A percentile compares a stretch with the other conserved stretches of the same genome.
These are phyloP conservation scores for Eimeria maxima DNA, from an alignment of 169 alveolate genomes.

Conservation along the genomic window DNA sequence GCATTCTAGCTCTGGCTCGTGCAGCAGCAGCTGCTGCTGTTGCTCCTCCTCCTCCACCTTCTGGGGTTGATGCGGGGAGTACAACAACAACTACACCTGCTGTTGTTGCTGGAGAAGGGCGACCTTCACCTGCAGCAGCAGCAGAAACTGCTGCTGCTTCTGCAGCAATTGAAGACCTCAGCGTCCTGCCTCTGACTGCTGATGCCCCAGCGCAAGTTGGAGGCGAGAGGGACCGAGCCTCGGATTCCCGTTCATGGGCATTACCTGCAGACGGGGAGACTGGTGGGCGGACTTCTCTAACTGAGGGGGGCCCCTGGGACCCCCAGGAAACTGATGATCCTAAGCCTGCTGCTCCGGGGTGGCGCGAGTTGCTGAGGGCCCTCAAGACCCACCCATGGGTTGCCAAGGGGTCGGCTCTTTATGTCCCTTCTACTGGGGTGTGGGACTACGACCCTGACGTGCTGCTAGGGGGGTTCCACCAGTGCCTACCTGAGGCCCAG, in stretches of 20 bases:
- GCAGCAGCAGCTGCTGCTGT: background rate
- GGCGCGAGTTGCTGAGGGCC: background rate
- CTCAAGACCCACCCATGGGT: slow-evolving; percentile 33
- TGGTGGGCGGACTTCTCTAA: background rate
- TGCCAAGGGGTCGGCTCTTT: slow-evolving; percentile 3
- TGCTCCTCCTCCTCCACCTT: background rate
- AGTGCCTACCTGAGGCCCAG: background rate
- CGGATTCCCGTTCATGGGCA: background rate
- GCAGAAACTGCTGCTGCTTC: background rate
- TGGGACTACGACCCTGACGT: background rate
- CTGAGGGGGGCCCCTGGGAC: background rate
- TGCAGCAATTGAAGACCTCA: background rate
- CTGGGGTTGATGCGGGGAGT: background rate
- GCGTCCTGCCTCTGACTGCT: background rate
- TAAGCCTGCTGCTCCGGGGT: background rate
- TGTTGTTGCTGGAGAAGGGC: background rate
- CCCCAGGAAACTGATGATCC: background rate
- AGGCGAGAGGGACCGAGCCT: background rate
- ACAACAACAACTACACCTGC: background rate
- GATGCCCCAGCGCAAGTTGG: background rate
- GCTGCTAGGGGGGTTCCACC: background rate
- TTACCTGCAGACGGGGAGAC: background rate
- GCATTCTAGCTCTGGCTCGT: background rate
- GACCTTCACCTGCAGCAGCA: background rate
- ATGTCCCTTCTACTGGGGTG: slow-evolving; percentile 13